These are phyloP conservation scores for Ophiostoma ips DNA, from an alignment of 2,329 filamentous ascomycete genomes.

Conservation along the genomic window DNA sequence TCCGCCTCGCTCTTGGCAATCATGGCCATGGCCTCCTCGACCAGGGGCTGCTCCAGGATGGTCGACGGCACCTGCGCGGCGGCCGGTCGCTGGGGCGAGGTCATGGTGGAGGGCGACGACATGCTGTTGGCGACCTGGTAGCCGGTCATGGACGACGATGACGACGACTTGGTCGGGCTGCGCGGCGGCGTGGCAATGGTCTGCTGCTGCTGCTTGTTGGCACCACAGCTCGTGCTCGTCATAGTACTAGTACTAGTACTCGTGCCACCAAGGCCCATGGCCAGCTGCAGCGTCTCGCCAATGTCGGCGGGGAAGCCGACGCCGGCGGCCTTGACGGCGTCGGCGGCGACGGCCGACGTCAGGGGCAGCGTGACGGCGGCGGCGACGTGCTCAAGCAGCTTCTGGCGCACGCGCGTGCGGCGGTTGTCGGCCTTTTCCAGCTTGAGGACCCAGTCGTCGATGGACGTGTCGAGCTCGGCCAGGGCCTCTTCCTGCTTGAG, in stretches of 20 bases:
- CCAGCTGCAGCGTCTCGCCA: conserved; percentile 29
- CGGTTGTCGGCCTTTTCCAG: conserved; percentile 71
- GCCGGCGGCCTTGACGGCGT: conserved; percentile 5
- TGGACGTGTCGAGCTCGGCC: conserved; percentile 60
- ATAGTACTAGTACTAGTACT: too few relatives aligned
- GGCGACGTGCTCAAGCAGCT: conserved; percentile 68
- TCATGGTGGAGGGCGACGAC: conserved; percentile 14
- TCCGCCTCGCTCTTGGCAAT: conserved; percentile 11
- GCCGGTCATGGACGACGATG: neutral
- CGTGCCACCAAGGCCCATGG: conserved; percentile 24
- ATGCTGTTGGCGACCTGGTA: neutral
- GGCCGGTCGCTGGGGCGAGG: conserved; percentile 34
- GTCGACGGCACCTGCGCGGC: conserved; percentile 41
- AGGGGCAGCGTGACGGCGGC: conserved; percentile 44
- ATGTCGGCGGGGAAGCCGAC: conserved; percentile 17
- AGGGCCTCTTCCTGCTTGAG: conserved; percentile 70
- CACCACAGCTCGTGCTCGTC: too few relatives aligned
- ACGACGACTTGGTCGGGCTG: conserved; percentile 35
- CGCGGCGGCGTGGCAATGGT: conserved; percentile 41
- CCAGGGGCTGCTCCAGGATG: conserved; percentile 36
- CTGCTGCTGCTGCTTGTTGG: conserved; percentile 18
- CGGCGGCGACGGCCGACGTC: conserved; percentile 9
- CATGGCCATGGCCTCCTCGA: conserved; percentile 28
- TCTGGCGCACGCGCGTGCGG: conserved; percentile 60
- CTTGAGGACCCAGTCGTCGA: conserved; percentile 69